Percentiles rank a stretch among this genome's conserved stretches.
Evolutionary conservation across 306 rosid genomes (phyloP).

Genomic region (Gleditsia sinensis): DNA sequence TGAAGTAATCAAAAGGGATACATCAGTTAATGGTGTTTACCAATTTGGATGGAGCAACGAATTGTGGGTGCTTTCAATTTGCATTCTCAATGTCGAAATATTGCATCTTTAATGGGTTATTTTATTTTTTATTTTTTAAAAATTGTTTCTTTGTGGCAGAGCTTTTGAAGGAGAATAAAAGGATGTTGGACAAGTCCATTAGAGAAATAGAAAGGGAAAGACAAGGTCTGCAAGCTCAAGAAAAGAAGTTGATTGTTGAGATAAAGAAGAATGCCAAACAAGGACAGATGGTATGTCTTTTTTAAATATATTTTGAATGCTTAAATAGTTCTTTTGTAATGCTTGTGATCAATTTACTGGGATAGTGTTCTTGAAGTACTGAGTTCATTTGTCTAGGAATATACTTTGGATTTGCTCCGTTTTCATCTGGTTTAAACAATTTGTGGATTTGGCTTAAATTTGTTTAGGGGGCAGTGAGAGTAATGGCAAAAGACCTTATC

Average conservation of each 20-base stretch:
- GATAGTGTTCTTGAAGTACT: slow-evolving; percentile 14
- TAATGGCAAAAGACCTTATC: slow-evolving; percentile 93
- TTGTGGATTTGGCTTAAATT: slow-evolving; percentile 27
- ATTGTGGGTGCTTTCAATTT: neutral
- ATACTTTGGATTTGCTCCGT: neutral
- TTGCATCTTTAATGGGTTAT: slow-evolving; percentile 19
- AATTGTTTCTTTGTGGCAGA: slow-evolving; percentile 43
- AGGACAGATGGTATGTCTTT: slow-evolving; percentile 74
- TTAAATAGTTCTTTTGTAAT: slow-evolving; percentile 11
- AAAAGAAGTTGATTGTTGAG: slow-evolving; percentile 79
- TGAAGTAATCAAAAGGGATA: neutral
- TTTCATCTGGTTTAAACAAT: slow-evolving; percentile 15
- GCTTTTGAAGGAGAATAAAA: slow-evolving; percentile 84
- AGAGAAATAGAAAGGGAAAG: slow-evolving; percentile 89
- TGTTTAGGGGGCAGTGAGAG: slow-evolving; percentile 78
- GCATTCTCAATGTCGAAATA: neutral
- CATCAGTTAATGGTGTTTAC: neutral
- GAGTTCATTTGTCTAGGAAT: neutral
- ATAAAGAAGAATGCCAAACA: slow-evolving; percentile 93
- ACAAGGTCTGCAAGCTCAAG: slow-evolving; percentile 73
- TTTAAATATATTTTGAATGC: neutral
- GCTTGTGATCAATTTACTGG: slow-evolving; percentile 10
- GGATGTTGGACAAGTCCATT: slow-evolving; percentile 87
- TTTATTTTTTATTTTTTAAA: too few species aligned
- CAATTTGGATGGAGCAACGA: neutral